Conservation (phyloP, 1,284 basidiomycete species). For the Serendipita sp. region DNA sequence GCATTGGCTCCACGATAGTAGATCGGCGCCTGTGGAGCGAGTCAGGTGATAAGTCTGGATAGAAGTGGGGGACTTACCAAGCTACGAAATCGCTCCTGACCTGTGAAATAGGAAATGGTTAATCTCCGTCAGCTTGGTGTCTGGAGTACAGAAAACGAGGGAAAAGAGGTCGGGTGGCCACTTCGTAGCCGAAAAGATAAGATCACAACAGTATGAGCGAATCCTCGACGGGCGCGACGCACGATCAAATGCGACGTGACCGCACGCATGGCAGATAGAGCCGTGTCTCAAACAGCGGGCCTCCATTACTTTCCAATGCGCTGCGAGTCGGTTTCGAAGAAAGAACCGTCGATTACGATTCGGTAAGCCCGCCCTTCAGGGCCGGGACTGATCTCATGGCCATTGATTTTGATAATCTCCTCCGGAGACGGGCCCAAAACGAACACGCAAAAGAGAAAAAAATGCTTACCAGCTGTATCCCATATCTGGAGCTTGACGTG, state of each 20-base stretch:
- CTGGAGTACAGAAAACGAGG: not conserved
- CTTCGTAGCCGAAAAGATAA: not conserved
- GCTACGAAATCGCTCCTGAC: slow-evolving; percentile 91
- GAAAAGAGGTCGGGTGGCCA: too few species aligned
- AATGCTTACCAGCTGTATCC: slow-evolving; percentile 22
- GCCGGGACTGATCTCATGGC: not conserved
- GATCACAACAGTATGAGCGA: not conserved
- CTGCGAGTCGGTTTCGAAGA: not conserved
- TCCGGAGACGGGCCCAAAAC: not conserved
- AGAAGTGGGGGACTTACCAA: slow-evolving; percentile 44
- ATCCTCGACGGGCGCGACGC: not conserved
- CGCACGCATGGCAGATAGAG: not conserved
- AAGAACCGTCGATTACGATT: not conserved
- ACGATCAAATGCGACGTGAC: slow-evolving; percentile 4
- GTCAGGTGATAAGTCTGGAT: not conserved
- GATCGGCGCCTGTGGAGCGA: slow-evolving; percentile 68
- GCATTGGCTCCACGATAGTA: slow-evolving; percentile 98
- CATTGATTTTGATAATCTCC: not conserved
- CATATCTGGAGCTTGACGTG: slow-evolving; percentile 60
- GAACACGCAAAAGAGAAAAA: not conserved
- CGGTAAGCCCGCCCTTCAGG: not conserved
- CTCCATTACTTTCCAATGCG: not conserved
- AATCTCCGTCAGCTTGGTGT: not conserved
- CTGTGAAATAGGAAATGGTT: slow-evolving; percentile 27
- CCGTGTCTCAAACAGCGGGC: not conserved